phyloP scores from a whole-genome alignment of 2,329 filamentous ascomycete genomes.

The Ceratocystis destructans region DNA sequence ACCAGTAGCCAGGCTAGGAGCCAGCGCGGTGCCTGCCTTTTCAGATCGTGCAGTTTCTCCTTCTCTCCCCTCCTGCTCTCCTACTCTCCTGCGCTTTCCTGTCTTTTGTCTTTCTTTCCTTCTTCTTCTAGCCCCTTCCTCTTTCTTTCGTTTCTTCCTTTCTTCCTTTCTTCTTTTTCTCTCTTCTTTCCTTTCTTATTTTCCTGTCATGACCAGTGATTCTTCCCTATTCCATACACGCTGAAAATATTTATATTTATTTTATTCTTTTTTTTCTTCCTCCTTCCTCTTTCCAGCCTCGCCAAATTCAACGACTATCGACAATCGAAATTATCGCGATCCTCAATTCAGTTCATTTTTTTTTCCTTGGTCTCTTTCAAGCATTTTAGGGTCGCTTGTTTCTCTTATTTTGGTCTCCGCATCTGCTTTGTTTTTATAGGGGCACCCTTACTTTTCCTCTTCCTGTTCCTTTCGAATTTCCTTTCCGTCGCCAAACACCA shows the following conservation, averaged over 20 bases:
- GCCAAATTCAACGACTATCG: constrained; percentile 5
- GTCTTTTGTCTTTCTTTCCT: too few species aligned
- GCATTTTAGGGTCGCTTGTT: background rate
- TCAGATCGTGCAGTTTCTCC: too few species aligned
- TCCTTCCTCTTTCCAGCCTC: constrained; percentile 16
- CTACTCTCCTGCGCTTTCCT: too few species aligned
- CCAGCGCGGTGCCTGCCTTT: too few species aligned
- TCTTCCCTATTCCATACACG: background rate
- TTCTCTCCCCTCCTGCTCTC: too few species aligned
- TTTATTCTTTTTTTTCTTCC: constrained; percentile 7
- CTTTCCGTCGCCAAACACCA: background rate
- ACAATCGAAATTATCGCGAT: background rate
- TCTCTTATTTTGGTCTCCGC: constrained; percentile 4
- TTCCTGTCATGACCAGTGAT: too few species aligned
- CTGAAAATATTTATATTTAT: constrained; percentile 2
- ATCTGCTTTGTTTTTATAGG: background rate
- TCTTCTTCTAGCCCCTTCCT: too few species aligned
- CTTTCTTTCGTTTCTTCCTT: background rate
- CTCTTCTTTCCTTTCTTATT: constrained; percentile 4
- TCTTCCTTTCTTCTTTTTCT: background rate
- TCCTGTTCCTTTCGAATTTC: constrained; percentile 6
- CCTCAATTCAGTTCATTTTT: background rate
- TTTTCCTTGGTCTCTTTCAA: background rate
- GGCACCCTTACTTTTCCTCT: background rate
- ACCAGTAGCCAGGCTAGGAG: too few species aligned